A percentile compares a stretch with the other conserved stretches of the same genome.
phyloP scores from a whole-genome alignment of 2,329 filamentous ascomycete genomes.

The Hypoxylon sp. region DNA sequence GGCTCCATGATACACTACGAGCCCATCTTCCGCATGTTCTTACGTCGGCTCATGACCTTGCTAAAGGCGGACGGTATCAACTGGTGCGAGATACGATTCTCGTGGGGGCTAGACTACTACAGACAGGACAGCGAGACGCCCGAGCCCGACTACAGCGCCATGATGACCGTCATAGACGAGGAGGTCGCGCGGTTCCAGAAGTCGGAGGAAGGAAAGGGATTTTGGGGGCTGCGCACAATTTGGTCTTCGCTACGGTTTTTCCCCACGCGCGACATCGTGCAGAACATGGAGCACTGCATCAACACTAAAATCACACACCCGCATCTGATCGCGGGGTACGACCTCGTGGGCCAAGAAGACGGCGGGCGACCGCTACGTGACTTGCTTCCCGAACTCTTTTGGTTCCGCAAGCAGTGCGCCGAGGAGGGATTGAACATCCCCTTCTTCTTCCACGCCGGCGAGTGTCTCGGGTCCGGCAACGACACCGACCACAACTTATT shows the following conservation, averaged over 20 bases:
- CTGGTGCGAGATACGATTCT: slow-evolving; percentile 85
- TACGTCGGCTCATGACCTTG: slow-evolving; percentile 78
- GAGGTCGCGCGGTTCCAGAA: slow-evolving; percentile 83
- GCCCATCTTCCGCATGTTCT: slow-evolving; percentile 84
- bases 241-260: slow-evolving; percentile 82
- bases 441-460: slow-evolving; percentile 96
- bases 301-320: slow-evolving; percentile 84
- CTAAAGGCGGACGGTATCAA: slow-evolving; percentile 85
- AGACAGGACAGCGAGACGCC: slow-evolving; percentile 73
- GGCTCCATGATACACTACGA: slow-evolving; percentile 88
- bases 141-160: slow-evolving; percentile 76
- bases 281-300: slow-evolving; percentile 91
- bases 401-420: slow-evolving; percentile 90
- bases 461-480: slow-evolving; percentile 85
- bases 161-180: slow-evolving; percentile 81
- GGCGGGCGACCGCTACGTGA: slow-evolving; percentile 81
- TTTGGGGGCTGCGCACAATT: slow-evolving; percentile 89
- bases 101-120: slow-evolving; percentile 80
- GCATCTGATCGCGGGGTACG: slow-evolving; percentile 86
- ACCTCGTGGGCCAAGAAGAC: slow-evolving; percentile 91
- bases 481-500: slow-evolving; percentile 85
- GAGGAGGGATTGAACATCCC: slow-evolving; percentile 85
- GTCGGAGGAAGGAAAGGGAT: slow-evolving; percentile 77
- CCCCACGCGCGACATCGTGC: slow-evolving; percentile 75
- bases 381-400: slow-evolving; percentile 87